Evolutionary conservation across 352 stramenopile genomes (phyloP).

Genomic region (Phytophthora pisi): DNA sequence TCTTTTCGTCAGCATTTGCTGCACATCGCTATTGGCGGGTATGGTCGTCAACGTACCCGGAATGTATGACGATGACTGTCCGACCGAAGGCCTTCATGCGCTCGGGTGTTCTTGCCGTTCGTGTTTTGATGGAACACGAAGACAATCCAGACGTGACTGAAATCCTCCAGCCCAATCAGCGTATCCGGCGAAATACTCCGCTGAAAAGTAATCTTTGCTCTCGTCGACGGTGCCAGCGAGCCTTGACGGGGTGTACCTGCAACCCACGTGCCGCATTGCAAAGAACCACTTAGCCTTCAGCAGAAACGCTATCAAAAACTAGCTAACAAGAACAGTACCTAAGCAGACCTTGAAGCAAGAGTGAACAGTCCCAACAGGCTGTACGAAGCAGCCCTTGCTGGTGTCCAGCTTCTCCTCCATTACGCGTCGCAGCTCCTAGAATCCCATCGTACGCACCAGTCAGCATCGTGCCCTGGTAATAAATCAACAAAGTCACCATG

Average conservation of each 20-base stretch:
- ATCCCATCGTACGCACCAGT: slow-evolving; percentile 2
- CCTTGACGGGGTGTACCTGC: slow-evolving; percentile 86
- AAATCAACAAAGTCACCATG: background rate
- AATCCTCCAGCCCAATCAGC: slow-evolving; percentile 71
- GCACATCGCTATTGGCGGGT: background rate
- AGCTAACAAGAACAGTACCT: slow-evolving; percentile 22
- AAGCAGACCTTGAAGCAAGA: slow-evolving; percentile 85
- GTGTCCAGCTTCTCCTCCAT: slow-evolving; percentile 83
- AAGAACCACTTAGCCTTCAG: background rate
- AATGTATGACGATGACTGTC: slow-evolving; percentile 83
- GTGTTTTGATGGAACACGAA: slow-evolving; percentile 93
- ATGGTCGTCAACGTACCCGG: slow-evolving; percentile 20
- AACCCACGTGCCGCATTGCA: slow-evolving; percentile 2
- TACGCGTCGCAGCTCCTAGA: slow-evolving; percentile 66
- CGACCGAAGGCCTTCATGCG: slow-evolving; percentile 63
- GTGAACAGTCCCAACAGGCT: slow-evolving; percentile 71
- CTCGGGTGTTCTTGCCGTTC: slow-evolving; percentile 81
- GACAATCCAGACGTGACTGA: slow-evolving; percentile 90
- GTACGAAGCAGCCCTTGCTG: slow-evolving; percentile 75
- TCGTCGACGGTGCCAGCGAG: slow-evolving; percentile 72
- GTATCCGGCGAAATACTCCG: slow-evolving; percentile 82
- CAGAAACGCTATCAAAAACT: background rate
- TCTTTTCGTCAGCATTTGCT: background rate
- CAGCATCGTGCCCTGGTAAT: background rate
- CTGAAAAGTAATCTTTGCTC: slow-evolving; percentile 76